Evolutionary conservation across 805 yeast genomes (phyloP).

Genomic region (Barnettozyma botsteinii): DNA sequence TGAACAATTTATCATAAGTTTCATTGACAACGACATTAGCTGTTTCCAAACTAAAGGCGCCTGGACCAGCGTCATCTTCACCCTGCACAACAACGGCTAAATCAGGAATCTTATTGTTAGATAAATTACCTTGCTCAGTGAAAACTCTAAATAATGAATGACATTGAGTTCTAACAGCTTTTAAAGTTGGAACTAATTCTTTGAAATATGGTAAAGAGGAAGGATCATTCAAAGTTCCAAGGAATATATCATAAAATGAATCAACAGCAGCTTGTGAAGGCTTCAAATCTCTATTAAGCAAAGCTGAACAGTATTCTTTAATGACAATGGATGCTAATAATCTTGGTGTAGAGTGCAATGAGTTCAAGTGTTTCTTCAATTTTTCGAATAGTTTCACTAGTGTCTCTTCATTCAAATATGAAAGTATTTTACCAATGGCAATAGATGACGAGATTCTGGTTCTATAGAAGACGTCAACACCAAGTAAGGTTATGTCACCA

Average conservation of each 20-base stretch:
- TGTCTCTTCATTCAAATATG: conserved; percentile 40
- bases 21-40: conserved; percentile 68
- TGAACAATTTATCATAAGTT: conserved; percentile 59
- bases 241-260: conserved; percentile 25
- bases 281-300: conserved; percentile 14
- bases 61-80: conserved; percentile 89
- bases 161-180: conserved; percentile 83
- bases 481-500: conserved; percentile 87
- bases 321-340: conserved; percentile 62
- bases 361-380: conserved; percentile 22
- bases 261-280: conserved; percentile 26
- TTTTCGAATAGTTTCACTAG: conserved; percentile 34
- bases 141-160: conserved; percentile 75
- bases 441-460: conserved; percentile 72
- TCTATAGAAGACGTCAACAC: conserved; percentile 63
- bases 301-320: conserved; percentile 53
- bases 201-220: conserved; percentile 53
- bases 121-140: conserved; percentile 67
- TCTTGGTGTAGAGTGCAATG: conserved; percentile 65
- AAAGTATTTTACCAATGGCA: conserved; percentile 65
- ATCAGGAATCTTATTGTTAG: conserved; percentile 68
- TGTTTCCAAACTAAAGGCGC: conserved; percentile 75
- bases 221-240: conserved; percentile 36
- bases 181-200: conserved; percentile 81
- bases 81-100: conserved; percentile 91